Conservation (phyloP, 2,329 filamentous ascomycete species). For the Elsinoe fawcettii region DNA sequence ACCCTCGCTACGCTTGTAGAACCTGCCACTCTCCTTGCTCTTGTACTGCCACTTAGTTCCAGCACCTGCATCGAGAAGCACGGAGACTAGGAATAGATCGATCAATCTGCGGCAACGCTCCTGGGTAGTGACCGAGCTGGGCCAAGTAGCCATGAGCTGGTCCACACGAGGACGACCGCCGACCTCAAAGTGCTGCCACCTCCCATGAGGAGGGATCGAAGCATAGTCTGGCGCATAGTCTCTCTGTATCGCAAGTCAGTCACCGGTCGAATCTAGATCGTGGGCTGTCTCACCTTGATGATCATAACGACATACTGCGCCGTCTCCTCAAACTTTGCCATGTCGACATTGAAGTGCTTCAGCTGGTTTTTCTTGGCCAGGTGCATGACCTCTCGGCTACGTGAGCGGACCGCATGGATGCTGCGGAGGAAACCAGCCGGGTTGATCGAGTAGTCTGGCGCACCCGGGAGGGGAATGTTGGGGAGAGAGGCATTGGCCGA, state of each 20-base stretch:
- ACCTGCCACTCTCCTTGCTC: conserved; percentile 75
- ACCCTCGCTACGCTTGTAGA: conserved; percentile 80
- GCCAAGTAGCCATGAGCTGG: conserved; percentile 62
- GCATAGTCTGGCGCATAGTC: conserved; percentile 62
- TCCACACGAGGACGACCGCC: conserved; percentile 67
- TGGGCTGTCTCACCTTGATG: conserved; percentile 65
- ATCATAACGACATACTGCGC: conserved; percentile 84
- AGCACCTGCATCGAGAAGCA: conserved; percentile 78
- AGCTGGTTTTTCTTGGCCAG: conserved; percentile 72
- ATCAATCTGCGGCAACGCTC: conserved; percentile 69
- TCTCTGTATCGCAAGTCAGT: conserved; percentile 41
- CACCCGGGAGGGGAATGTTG: conserved; percentile 71
- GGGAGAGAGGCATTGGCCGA: conserved; percentile 39
- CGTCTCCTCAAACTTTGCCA: conserved; percentile 73
- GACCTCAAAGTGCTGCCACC: conserved; percentile 79
- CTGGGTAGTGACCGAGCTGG: conserved; percentile 58
- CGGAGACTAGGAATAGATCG: conserved; percentile 72
- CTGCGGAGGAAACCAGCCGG: conserved; percentile 86
- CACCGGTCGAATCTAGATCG: background rate
- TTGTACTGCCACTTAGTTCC: conserved; percentile 89
- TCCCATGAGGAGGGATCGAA: conserved; percentile 75
- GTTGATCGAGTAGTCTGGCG: conserved; percentile 80
- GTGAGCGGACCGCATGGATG: conserved; percentile 77
- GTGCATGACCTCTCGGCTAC: conserved; percentile 63
- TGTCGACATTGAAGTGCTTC: conserved; percentile 81